These are phyloP conservation scores for Emericellopsis terricola DNA, from an alignment of 495 filamentous ascomycete genomes.

Conservation along the genomic window DNA sequence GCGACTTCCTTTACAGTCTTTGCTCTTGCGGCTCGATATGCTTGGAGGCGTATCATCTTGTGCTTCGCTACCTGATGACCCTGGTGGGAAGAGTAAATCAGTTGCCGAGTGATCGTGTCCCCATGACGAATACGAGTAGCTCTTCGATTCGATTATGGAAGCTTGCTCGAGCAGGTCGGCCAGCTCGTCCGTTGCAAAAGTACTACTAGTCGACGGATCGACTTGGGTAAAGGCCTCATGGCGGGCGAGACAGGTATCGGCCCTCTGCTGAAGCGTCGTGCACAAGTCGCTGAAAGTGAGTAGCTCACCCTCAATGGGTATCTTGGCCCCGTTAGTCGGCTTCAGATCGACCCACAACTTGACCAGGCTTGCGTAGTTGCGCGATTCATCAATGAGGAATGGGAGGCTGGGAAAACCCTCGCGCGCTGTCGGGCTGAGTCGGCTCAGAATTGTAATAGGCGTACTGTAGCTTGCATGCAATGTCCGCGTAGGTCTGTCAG, in stretches of 20 bases:
- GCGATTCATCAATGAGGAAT: slow-evolving; percentile 80
- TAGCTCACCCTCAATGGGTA: slow-evolving; percentile 38
- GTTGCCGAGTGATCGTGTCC: not conserved
- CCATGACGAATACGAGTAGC: not conserved
- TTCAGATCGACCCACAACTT: slow-evolving; percentile 62
- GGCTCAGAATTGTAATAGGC: slow-evolving; percentile 74
- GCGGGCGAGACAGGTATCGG: slow-evolving; percentile 21
- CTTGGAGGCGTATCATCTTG: slow-evolving; percentile 17
- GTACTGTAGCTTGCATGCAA: slow-evolving; percentile 83
- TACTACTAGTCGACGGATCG: too few species aligned
- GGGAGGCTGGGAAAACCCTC: slow-evolving; percentile 93
- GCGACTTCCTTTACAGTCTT: too few species aligned
- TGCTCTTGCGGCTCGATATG: slow-evolving; percentile 26
- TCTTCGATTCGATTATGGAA: not conserved
- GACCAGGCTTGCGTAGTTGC: slow-evolving; percentile 76
- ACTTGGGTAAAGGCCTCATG: not conserved
- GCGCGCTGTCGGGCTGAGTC: slow-evolving; percentile 61
- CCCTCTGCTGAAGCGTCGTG: slow-evolving; percentile 47
- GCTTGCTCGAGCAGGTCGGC: slow-evolving; percentile 23
- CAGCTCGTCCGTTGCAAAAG: not conserved
- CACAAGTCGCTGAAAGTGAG: slow-evolving; percentile 60
- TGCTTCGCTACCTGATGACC: not conserved
- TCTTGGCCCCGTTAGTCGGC: slow-evolving; percentile 9
- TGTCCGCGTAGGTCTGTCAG: slow-evolving; percentile 40
- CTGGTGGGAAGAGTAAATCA: not conserved